phyloP scores from a whole-genome alignment of 495 filamentous ascomycete species.

The Hypoxylon fuscum region DNA sequence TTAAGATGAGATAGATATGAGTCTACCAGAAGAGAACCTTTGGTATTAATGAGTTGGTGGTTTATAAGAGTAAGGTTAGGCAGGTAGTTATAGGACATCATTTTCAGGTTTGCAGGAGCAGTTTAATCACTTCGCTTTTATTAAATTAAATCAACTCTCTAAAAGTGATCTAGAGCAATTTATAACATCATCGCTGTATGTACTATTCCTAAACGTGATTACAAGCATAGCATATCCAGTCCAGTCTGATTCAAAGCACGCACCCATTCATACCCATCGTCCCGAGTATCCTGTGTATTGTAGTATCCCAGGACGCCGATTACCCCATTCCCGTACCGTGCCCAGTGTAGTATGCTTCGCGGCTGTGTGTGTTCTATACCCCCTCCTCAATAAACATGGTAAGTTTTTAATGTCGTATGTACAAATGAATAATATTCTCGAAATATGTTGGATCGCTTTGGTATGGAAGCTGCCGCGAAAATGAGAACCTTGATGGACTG shows the following conservation, averaged over 20 bases:
- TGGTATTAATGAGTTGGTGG: too few relatives aligned
- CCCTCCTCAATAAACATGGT: too few relatives aligned
- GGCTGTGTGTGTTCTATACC: constrained; percentile 30
- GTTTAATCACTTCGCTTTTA: too few relatives aligned
- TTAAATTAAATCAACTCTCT: too few relatives aligned
- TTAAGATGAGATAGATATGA: background rate
- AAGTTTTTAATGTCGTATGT: constrained; percentile 3
- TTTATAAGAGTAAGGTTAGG: too few relatives aligned
- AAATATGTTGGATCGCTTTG: background rate
- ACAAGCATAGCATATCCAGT: background rate
- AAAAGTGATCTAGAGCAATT: background rate
- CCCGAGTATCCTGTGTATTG: background rate
- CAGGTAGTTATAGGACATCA: too few relatives aligned
- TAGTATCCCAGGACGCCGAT: constrained; percentile 5
- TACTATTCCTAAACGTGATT: background rate
- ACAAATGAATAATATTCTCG: constrained; percentile 3
- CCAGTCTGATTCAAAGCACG: background rate
- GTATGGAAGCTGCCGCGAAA: constrained; percentile 10
- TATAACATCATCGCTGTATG: constrained; percentile 7
- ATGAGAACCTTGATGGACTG: constrained; percentile 29
- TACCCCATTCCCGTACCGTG: background rate
- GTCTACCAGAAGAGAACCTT: background rate
- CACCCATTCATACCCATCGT: background rate
- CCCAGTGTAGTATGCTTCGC: constrained; percentile 24
- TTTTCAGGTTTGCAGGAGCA: too few relatives aligned